These are phyloP conservation scores for Bryoerythrophyllum caledonicum DNA, from an alignment of 225 moss, liverwort and hornwort genomes.

Conservation along the genomic window DNA sequence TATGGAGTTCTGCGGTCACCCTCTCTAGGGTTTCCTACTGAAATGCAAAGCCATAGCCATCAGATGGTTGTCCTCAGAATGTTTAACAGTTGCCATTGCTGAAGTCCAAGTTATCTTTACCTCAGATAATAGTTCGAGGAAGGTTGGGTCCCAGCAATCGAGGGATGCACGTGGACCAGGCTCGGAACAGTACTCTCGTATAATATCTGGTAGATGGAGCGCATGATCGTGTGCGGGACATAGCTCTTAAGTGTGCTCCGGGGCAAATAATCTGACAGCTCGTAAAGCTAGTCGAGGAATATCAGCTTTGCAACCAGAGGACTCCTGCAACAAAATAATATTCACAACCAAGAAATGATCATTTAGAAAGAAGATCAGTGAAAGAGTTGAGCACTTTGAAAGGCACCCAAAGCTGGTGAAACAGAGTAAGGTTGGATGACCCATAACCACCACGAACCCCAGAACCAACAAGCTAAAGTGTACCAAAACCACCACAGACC, in stretches of 20 bases:
- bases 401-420: neutral
- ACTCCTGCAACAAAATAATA: conserved; percentile 43
- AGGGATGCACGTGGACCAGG: conserved; percentile 63
- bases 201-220: conserved; percentile 96
- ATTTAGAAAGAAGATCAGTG: neutral
- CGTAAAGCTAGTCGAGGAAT: conserved; percentile 94
- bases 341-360: neutral
- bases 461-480: no score
- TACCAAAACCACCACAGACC: no score
- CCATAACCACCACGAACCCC: no score
- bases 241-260: conserved; percentile 86
- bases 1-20: no score
- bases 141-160: conserved; percentile 3
- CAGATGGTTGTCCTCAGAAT: no score
- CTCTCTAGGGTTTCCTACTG: no score
- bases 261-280: conserved; percentile 65
- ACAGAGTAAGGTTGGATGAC: no score
- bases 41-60: no score
- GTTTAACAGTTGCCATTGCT: no score
- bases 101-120: no score
- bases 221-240: conserved; percentile 91
- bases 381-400: neutral
- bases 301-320: conserved; percentile 91
- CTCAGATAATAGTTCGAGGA: no score
- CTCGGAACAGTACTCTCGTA: conserved; percentile 84